Evolutionary conservation across 2,329 filamentous ascomycete genomes (phyloP), one percentile per base, ranked within the genome.

Genomic region (Plenodomus tracheiphilus): DNA sequence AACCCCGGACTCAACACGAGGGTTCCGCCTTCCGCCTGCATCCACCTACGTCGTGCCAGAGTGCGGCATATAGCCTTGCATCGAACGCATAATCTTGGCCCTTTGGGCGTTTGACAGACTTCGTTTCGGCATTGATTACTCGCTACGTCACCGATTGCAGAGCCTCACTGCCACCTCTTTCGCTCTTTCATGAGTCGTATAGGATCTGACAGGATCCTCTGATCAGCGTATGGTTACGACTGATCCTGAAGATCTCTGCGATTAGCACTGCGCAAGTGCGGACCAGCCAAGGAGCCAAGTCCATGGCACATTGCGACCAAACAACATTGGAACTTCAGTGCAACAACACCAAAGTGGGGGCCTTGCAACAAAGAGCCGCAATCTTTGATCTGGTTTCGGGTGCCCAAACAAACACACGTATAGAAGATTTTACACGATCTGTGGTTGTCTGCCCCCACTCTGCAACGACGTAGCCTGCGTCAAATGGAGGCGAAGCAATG

Each of bases 251-350:
- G 28, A 32, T 6, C 7, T 11, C 28, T 15, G 5, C 28, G 28
- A 32, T 32, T 32, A 4, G 28, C 40, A 16, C 44, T 18, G 19
- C 17, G 10, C 10, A n/a, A n/a, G n/a, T n/a, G n/a, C n/a, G n/a
- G n/a, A n/a, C n/a, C n/a, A 41, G 56, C 56, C 56, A 59, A 59
- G 56, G 20, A 34, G 54, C 49, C 54, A 59, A 58, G 54, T 43
- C 39, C 51, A 43, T 55, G 51, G 49, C 49, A 32, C 47, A 30
- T 44, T 46, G 46, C 37, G 41, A 43, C 10, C 42, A 49, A 49
- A 41, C 43, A 28, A 48, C 32, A 39, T 49, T 46, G 43, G 43
- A 43, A 43, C 39, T 32, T 42, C n/a, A 45, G 38, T 47, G 42
- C 39, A 44, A 44, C 38, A 15, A 21, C 39, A 40, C 15, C 19